These are phyloP conservation scores for Gautieria morchelliformis DNA, from an alignment of 768 basidiomycete genomes.

Conservation along the genomic window DNA sequence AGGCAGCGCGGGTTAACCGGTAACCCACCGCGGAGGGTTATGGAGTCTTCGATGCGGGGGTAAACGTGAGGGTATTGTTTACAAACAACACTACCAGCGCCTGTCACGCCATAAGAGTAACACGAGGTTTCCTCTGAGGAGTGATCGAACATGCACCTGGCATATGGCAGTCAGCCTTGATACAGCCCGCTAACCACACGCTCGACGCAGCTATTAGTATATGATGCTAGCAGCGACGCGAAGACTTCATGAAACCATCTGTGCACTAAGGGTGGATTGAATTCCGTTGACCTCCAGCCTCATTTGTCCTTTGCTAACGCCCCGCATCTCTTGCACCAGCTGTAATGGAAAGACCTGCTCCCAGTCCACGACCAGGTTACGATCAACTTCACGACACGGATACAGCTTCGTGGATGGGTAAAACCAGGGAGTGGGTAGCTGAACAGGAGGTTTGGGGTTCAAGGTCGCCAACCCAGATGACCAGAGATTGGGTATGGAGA, in stretches of 20 bases:
- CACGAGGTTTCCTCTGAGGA: not conserved
- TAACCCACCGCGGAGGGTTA: too few relatives aligned
- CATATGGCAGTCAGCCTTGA: not conserved
- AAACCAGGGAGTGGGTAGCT: constrained; percentile 2
- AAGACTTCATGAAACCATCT: not conserved
- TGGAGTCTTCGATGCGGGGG: too few relatives aligned
- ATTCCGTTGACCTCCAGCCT: not conserved
- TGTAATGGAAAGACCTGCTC: not conserved
- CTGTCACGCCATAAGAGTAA: not conserved
- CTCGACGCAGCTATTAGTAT: not conserved
- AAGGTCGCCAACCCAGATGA: not conserved
- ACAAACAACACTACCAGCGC: too few relatives aligned
- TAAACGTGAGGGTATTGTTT: too few relatives aligned
- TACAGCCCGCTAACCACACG: not conserved
- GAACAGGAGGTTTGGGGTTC: not conserved
- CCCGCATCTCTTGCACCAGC: not conserved
- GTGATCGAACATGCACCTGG: not conserved
- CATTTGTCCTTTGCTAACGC: not conserved
- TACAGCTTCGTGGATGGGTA: not conserved
- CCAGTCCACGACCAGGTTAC: not conserved
- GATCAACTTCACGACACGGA: not conserved
- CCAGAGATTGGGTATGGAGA: not conserved
- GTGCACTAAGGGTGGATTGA: not conserved
- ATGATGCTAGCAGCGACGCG: not conserved
- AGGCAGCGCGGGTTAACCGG: too few relatives aligned